Evolutionary conservation across 2,329 filamentous ascomycete species (phyloP).

Genomic region (Podosphaera fusca): DNA sequence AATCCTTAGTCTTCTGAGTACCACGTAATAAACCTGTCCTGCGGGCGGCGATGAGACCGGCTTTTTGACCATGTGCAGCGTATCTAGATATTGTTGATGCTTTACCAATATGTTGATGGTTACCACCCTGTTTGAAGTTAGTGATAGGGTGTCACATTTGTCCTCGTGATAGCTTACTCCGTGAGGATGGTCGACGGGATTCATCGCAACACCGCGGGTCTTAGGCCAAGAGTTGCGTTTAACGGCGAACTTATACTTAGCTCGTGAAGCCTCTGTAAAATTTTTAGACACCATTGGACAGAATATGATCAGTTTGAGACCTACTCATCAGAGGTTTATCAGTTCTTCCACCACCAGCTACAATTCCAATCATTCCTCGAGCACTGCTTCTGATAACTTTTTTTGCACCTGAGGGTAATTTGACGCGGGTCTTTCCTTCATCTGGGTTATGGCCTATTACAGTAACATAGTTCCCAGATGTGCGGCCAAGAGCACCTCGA

Average conservation of each 20-base stretch:
- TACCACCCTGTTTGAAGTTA: conserved; percentile 44
- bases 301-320: conserved; percentile 17
- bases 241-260: conserved; percentile 99
- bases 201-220: conserved; percentile 99
- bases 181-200: conserved; percentile 98
- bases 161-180: conserved; percentile 27
- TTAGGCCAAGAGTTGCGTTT: conserved; percentile 99
- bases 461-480: conserved; percentile 98
- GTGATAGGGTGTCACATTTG: conserved; percentile 10
- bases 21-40: conserved; percentile 99
- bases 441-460: conserved; percentile 94
- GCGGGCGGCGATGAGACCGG: conserved; percentile 98
- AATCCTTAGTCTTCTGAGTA: conserved; percentile 99
- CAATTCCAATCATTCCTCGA: conserved; percentile 98
- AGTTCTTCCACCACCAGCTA: conserved; percentile 96
- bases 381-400: conserved; percentile 85
- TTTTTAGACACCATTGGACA: conserved; percentile 19
- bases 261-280: conserved; percentile 75
- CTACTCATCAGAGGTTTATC: conserved; percentile 95
- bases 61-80: conserved; percentile 96
- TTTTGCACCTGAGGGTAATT: conserved; percentile 97
- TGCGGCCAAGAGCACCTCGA: conserved; percentile 86
- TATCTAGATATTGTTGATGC: conserved; percentile 98
- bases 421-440: conserved; percentile 98
- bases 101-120: conserved; percentile 95